Conservation (phyloP, 768 basidiomycete genomes). For the Tremella mesenterica region DNA sequence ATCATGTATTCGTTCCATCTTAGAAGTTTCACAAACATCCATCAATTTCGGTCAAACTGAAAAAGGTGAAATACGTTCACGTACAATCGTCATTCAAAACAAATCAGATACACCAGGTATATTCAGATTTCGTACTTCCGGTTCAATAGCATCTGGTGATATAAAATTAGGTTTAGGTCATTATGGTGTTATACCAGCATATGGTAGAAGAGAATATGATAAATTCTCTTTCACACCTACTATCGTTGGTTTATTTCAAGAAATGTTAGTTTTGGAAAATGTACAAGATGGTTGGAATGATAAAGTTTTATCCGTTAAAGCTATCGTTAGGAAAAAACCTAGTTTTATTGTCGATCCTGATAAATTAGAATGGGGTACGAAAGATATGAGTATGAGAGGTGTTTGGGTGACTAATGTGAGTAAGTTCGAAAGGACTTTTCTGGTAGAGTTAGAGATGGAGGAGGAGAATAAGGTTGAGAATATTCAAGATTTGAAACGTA, state of each 20-base stretch:
- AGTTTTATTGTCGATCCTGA: slow-evolving; percentile 32
- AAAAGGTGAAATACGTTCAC: slow-evolving; percentile 37
- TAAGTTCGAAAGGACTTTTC: slow-evolving; percentile 34
- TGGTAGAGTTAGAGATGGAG: slow-evolving; percentile 23
- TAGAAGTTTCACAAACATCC: slow-evolving; percentile 41
- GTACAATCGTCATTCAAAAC: slow-evolving; percentile 42
- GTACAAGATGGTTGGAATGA: slow-evolving; percentile 34
- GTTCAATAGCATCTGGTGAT: slow-evolving; percentile 40
- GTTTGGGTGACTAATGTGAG: slow-evolving; percentile 33
- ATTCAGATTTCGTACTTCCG: slow-evolving; percentile 39
- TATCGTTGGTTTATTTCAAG: slow-evolving; percentile 37
- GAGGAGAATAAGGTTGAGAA: too few species aligned
- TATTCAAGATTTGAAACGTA: too few species aligned
- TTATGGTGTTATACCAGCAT: slow-evolving; percentile 40
- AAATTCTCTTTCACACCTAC: slow-evolving; percentile 39
- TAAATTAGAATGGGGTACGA: slow-evolving; percentile 26
- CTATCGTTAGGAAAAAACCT: slow-evolving; percentile 37
- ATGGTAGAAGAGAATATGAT: slow-evolving; percentile 37
- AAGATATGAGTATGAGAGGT: neutral
- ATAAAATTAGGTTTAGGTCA: slow-evolving; percentile 40
- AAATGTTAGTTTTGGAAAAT: slow-evolving; percentile 40
- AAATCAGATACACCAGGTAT: slow-evolving; percentile 38
- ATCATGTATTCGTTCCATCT: slow-evolving; percentile 28
- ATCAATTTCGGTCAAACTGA: slow-evolving; percentile 43
- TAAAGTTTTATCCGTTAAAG: slow-evolving; percentile 39